Conservation (phyloP, 2,329 filamentous ascomycete genomes). For the Eutypella sp. region DNA sequence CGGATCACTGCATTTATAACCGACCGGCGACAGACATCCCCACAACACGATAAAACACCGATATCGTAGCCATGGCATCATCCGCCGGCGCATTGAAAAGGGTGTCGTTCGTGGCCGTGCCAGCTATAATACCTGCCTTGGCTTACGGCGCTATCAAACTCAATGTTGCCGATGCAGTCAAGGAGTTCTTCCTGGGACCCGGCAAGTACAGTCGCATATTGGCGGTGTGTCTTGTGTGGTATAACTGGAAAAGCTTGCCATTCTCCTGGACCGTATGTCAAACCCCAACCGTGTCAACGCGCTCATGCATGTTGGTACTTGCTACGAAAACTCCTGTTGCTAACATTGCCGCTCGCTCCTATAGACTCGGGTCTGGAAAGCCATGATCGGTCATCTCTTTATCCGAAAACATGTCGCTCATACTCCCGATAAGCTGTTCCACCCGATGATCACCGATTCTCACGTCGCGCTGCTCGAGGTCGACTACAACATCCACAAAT, state of each 20-base stretch:
- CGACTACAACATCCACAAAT: constrained; percentile 83
- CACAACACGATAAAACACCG: constrained; percentile 1
- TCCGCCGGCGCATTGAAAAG: constrained; percentile 16
- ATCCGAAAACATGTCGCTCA: constrained; percentile 44
- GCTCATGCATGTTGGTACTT: background rate
- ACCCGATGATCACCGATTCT: constrained; percentile 61
- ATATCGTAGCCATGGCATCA: constrained; percentile 20
- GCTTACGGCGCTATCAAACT: constrained; percentile 44
- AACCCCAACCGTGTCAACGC: background rate
- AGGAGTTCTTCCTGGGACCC: constrained; percentile 47
- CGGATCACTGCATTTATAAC: constrained; percentile 13
- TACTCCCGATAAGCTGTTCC: constrained; percentile 64
- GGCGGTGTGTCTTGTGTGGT: constrained; percentile 49
- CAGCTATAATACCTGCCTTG: constrained; percentile 38
- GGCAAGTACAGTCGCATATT: constrained; percentile 49
- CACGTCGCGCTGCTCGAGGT: constrained; percentile 70
- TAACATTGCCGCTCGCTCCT: too few relatives aligned
- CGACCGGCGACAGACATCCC: constrained; percentile 5
- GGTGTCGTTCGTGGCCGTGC: constrained; percentile 20
- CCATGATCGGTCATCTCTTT: constrained; percentile 50
- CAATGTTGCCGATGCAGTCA: constrained; percentile 34
- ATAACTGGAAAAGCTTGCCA: constrained; percentile 71
- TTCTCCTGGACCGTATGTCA: constrained; percentile 68
- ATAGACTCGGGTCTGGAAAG: constrained; percentile 57
- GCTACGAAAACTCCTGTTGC: background rate